phyloP scores from a whole-genome alignment of 306 rosid species.

The Mimosa bimucronata region DNA sequence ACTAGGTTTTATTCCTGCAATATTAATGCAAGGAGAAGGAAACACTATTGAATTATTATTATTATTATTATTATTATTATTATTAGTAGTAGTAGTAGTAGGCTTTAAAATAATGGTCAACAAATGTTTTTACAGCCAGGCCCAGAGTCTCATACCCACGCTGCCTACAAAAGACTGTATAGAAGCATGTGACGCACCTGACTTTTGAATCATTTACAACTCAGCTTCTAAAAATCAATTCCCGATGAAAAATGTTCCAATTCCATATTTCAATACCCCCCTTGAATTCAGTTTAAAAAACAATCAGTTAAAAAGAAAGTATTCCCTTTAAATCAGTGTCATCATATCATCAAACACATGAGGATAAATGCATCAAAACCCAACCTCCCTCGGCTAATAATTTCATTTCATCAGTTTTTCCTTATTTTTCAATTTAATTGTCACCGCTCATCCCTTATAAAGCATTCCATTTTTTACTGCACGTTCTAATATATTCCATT shows the following conservation, averaged over 20 bases:
- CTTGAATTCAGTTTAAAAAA: too few relatives aligned
- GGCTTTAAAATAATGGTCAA: not conserved
- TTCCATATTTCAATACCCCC: not conserved
- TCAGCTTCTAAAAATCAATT: not conserved
- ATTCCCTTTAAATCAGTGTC: too few relatives aligned
- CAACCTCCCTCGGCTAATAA: not conserved
- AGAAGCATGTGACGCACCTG: not conserved
- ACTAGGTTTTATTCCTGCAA: not conserved
- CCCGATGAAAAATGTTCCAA: not conserved
- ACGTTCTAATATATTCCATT: not conserved
- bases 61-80: not conserved
- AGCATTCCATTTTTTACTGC: not conserved
- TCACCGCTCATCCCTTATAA: not conserved
- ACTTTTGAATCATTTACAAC: not conserved
- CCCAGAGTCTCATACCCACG: not conserved
- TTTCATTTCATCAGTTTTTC: not conserved
- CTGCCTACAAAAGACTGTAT: not conserved
- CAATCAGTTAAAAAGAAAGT: too few relatives aligned
- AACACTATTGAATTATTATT: not conserved
- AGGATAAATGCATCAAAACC: not conserved
- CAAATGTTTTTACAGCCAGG: not conserved
- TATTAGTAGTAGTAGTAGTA: too few relatives aligned
- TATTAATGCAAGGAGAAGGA: not conserved
- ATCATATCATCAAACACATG: conserved; percentile 3
- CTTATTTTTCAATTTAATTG: not conserved